Conservation (phyloP, 805 yeast genomes). For the Yamadazyma paraphyllophila region DNA sequence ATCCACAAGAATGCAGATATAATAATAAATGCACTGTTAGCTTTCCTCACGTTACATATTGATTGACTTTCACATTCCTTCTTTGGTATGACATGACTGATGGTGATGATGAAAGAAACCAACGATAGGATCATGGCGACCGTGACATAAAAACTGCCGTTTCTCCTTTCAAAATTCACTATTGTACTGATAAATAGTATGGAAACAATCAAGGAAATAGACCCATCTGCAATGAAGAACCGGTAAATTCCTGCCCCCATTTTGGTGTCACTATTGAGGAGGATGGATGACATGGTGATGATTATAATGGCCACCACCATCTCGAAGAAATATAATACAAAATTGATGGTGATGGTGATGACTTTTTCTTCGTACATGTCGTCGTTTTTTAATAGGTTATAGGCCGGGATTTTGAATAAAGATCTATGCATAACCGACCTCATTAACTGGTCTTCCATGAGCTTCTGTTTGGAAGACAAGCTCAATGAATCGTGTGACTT, state of each 20-base stretch:
- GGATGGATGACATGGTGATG: slow-evolving; percentile 25
- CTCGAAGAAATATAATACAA: slow-evolving; percentile 31
- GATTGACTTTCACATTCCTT: slow-evolving; percentile 17
- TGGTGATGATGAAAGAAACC: slow-evolving; percentile 32
- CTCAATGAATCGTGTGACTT: slow-evolving; percentile 17
- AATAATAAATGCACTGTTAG: slow-evolving; percentile 36
- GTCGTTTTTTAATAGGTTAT: slow-evolving; percentile 15
- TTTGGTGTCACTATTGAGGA: slow-evolving; percentile 22
- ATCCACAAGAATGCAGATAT: slow-evolving; percentile 40
- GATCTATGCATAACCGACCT: slow-evolving; percentile 35
- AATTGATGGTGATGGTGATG: slow-evolving; percentile 25
- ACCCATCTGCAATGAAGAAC: slow-evolving; percentile 37
- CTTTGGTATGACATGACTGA: slow-evolving; percentile 26
- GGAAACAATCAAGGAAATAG: slow-evolving; percentile 31
- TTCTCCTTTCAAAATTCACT: slow-evolving; percentile 38
- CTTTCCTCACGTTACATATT: slow-evolving; percentile 31
- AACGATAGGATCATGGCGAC: slow-evolving; percentile 32
- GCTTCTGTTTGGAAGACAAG: slow-evolving; percentile 20
- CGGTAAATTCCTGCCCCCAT: slow-evolving; percentile 28
- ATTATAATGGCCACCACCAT: slow-evolving; percentile 26
- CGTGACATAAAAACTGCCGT: slow-evolving; percentile 41
- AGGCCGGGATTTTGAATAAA: slow-evolving; percentile 21
- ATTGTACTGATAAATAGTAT: slow-evolving; percentile 34
- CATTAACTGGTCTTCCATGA: slow-evolving; percentile 27
- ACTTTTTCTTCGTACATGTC: slow-evolving; percentile 13